A percentile compares a stretch with the other conserved stretches of the same genome.
These are phyloP conservation scores for Biscogniauxia mediterranea DNA, from an alignment of 2,329 filamentous ascomycete species.

Conservation along the genomic window DNA sequence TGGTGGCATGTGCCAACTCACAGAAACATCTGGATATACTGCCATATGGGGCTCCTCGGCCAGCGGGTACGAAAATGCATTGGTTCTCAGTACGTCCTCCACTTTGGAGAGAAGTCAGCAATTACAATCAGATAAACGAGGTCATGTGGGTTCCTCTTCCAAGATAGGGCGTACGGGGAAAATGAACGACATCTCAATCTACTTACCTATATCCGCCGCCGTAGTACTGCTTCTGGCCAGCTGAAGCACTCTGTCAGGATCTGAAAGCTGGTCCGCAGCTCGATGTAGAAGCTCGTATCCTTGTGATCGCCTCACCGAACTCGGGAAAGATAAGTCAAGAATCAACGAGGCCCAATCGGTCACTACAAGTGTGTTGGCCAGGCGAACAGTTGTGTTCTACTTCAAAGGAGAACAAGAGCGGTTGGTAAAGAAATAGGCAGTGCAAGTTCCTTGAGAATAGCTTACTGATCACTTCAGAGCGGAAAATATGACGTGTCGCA, in stretches of 20 bases:
- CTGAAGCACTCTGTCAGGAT: conserved; percentile 27
- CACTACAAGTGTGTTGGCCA: conserved; percentile 16
- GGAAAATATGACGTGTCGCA: conserved; percentile 32
- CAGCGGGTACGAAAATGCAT: conserved; percentile 32
- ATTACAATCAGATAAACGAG: no score
- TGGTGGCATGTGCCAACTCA: conserved; percentile 9
- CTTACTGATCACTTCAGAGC: conserved; percentile 32
- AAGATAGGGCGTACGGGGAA: no score
- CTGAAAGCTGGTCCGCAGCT: conserved; percentile 30
- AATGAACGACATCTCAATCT: no score
- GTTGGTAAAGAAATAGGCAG: not conserved
- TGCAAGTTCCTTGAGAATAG: not conserved
- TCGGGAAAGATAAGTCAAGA: conserved; percentile 32
- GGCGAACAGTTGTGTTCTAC: not conserved
- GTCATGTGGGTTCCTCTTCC: no score
- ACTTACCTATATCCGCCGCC: conserved; percentile 21
- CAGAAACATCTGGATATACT: conserved; percentile 24
- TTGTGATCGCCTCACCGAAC: conserved; percentile 24
- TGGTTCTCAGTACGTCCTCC: conserved; percentile 38
- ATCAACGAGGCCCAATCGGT: conserved; percentile 34
- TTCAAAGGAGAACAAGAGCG: not conserved
- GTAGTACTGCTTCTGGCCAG: conserved; percentile 28
- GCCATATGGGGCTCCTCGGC: conserved; percentile 26
- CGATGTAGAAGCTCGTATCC: conserved; percentile 32
- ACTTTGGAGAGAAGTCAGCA: conserved; percentile 5